Evolutionary conservation across 164 flowering plant species (phyloP).

Genomic region (Tinospora cordifolia): DNA sequence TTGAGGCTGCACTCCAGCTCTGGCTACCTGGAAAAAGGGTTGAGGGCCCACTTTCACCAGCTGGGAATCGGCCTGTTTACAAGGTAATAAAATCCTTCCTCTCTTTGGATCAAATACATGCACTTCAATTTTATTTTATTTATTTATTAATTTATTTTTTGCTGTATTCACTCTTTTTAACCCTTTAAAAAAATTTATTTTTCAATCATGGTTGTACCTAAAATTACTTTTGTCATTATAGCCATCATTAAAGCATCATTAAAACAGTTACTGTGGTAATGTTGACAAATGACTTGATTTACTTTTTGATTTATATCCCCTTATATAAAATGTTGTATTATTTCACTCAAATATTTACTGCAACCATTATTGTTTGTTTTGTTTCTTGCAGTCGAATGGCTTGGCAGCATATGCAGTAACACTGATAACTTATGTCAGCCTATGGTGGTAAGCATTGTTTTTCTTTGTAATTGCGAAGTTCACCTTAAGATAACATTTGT

Average conservation of each 20-base stretch:
- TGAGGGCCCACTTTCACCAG: constrained; percentile 85
- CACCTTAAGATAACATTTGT: not conserved
- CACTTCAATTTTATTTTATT: no score
- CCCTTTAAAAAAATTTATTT: no score
- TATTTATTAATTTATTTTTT: not conserved
- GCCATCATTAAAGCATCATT: no score
- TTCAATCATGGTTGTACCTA: not conserved
- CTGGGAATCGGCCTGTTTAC: constrained; percentile 82
- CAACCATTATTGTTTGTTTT: constrained; percentile 1
- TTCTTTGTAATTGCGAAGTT: not conserved
- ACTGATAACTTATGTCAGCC: constrained; percentile 61
- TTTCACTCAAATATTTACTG: not conserved
- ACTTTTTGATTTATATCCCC: not conserved
- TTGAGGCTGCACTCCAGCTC: constrained; percentile 92
- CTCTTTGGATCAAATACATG: not conserved
- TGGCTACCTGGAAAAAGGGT: constrained; percentile 83
- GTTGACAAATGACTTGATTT: not conserved
- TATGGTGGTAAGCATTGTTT: constrained; percentile 88
- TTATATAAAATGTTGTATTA: not conserved
- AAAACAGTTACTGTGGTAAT: not conserved
- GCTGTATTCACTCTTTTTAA: no score
- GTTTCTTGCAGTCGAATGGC: constrained; percentile 74
- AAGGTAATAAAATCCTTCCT: constrained; percentile 40
- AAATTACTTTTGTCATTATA: not conserved
- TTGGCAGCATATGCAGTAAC: constrained; percentile 77